Conservation (phyloP, 306 rosid genomes). For the Cucurbita argyrosperma region DNA sequence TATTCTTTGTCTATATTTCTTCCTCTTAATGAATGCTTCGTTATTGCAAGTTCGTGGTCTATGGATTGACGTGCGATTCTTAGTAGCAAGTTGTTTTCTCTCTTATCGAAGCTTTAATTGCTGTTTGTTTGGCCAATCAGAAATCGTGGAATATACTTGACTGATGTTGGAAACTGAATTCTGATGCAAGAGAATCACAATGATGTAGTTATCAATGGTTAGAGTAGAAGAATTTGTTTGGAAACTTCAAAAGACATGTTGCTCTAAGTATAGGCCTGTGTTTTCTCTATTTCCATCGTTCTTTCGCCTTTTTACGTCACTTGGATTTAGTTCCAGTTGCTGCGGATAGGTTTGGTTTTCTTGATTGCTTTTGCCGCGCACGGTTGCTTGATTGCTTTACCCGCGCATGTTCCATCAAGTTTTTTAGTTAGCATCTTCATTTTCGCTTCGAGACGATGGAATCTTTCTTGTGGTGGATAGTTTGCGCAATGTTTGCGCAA, state of each 20-base stretch:
- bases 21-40: neutral
- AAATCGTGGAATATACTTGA: neutral
- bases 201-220: neutral
- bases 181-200: neutral
- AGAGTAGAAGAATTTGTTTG: neutral
- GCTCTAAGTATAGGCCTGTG: neutral
- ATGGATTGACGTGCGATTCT: neutral
- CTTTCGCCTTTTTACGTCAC: neutral
- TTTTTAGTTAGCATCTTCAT: neutral
- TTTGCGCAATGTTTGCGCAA: neutral
- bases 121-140: constrained; percentile 9
- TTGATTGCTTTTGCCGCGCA: neutral
- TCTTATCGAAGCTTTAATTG: neutral
- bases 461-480: neutral
- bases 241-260: neutral
- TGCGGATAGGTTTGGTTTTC: neutral
- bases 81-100: neutral
- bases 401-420: neutral
- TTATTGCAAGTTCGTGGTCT: neutral
- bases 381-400: neutral
- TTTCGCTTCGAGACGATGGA: neutral
- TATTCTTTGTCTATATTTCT: neutral
- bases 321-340: neutral
- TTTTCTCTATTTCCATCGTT: neutral
- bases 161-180: neutral